Base-by-base conservation (phyloP, 2,329 filamentous ascomycete genomes). In the Thielaviopsis populi region DNA sequence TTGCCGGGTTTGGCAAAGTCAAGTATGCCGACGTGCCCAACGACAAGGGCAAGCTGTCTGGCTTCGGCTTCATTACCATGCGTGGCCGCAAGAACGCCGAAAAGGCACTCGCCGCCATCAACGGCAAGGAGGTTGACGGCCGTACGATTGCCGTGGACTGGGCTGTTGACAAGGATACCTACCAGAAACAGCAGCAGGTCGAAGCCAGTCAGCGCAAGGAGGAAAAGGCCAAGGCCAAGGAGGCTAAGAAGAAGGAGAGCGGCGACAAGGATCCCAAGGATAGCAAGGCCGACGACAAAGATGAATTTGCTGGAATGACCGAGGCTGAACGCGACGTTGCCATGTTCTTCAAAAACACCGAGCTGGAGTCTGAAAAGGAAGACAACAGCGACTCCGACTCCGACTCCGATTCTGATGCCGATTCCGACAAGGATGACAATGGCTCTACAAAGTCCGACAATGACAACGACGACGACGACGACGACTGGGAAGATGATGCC, bases 1-100 rank as follows among this genome's bases (percentile, higher is more conserved):
- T 99, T 74, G 78, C 83, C 70, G 91, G 87, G 71, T 96, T 87
- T 72, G 94, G 94, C 67, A 96, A 96, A 74, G 84, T 99, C 71
- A 95, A 92, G 74, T 87, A 86, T 73, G 85, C 88, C 43, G 89
- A 89, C 69, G 77, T 99, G 62, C 95, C 95, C 1, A 89, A 89
- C 70, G 82, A 85, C 69, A 87, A 86, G 67, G 82, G 82, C 19
- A 86, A 84, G 71, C 82, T 96, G 67, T 82, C 88, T 66, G 94
- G 94, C 0, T 99, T 97, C 71, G 94, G 91, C 4, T 96, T 99
- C 71, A 85, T 99, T 66, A 87, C 92, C 11, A 80, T 99, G 73
- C 82, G 91, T 66, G 90, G 91, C 50, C 85, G 81, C 71, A 92
- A 91, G 75, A 96, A 97, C 73, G 92, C 94, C 0, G 89, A 97